Evolutionary conservation across 129 eudicot species (phyloP), one percentile per base, ranked within the genome.

Genomic region (Smallanthus sonchifolius): DNA sequence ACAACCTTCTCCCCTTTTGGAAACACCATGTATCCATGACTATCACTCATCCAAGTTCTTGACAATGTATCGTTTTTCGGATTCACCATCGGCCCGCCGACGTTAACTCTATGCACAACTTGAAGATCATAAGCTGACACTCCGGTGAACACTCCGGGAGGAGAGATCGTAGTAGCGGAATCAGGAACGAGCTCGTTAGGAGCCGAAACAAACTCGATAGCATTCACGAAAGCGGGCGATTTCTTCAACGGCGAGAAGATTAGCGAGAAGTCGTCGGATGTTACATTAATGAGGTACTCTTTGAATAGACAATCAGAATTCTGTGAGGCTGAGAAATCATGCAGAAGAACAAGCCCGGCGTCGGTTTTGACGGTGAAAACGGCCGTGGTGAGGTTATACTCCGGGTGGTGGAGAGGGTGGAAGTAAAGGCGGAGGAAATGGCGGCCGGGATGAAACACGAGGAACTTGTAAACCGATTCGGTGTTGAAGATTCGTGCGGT

Each of bases 201-300:
- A 43, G 91, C 91, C 11, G 99, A 91, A 49, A 91, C 84, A 62
- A 95, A 77, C 84, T 91, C 97, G 60, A 95, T 95, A 3, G 90
- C 97, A 64, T 95, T 95, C 69, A 95, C 64, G 75, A 91, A 95
- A 3, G 99, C 97, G 44, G 79, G 66, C 17, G 99, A 91, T 15
- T 85, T 85, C 71, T 79, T 88, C 82, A 88, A 61, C 3, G 99
- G 99, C 4, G 96, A 78, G 76, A 95, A 95, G 14, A 60, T 70
- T 42, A 95, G 91, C 10, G 97, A 85, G 64, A 95, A 79, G 0
- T 74, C 73, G 51, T 85, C 84, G 3, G 92, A 85, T 34, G 97
- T 82, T 34, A 84, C 66, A 47, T 91, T 91, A 15, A 95, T 60
- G 14, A 95, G 86, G 86, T 95, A 95, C 84, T 95, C 99, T 70